phyloP scores from a whole-genome alignment of 345 rosid genomes.

The Citrus trifoliata region DNA sequence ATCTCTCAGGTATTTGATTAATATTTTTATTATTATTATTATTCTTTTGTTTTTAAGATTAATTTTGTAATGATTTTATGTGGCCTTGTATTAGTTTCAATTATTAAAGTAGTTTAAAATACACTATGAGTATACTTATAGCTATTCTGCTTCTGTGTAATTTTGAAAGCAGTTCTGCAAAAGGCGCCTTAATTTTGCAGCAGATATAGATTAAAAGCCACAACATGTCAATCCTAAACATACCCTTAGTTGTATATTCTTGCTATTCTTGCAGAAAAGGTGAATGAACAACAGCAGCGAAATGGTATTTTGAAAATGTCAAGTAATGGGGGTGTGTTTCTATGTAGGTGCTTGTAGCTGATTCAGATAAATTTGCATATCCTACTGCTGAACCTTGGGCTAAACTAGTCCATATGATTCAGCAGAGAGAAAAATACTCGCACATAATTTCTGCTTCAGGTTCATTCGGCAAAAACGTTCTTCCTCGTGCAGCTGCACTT shows the following conservation, averaged over 20 bases:
- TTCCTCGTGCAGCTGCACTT: constrained; percentile 92
- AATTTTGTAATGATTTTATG: not conserved
- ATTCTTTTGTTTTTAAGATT: not conserved
- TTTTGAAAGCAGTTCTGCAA: not conserved
- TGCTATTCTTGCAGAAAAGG: not conserved
- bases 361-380: constrained; percentile 66
- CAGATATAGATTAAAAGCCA: not conserved
- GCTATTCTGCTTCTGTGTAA: not conserved
- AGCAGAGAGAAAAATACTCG: constrained; percentile 59
- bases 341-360: constrained; percentile 81
- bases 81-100: not conserved
- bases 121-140: not conserved
- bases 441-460: constrained; percentile 72
- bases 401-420: constrained; percentile 69
- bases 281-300: not conserved
- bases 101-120: not conserved
- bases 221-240: not conserved
- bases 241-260: no score
- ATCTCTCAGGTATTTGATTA: constrained; percentile 54
- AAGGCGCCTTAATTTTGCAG: not conserved
- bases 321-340: not conserved
- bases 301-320: not conserved
- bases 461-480: constrained; percentile 86
- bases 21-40: not conserved
- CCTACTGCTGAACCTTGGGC: constrained; percentile 94